Evolutionary conservation across 495 filamentous ascomycete genomes (phyloP).

Genomic region (Tuber brumale): DNA sequence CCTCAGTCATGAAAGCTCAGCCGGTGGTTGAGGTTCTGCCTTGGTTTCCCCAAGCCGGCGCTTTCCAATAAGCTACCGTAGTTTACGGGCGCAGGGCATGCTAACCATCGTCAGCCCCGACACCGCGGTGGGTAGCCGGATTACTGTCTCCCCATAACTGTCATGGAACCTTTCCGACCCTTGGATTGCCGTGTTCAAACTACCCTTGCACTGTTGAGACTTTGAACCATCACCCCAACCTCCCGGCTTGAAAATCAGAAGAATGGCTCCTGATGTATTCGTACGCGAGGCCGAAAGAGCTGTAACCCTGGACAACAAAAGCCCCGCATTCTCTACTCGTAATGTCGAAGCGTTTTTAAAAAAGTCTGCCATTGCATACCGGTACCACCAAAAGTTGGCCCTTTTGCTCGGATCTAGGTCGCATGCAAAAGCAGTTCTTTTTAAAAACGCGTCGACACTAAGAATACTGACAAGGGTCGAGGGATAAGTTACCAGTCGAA

Average conservation of each 20-base stretch:
- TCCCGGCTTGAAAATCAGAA: neutral
- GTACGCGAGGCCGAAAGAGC: neutral
- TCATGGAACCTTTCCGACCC: neutral
- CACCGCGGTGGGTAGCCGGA: neutral
- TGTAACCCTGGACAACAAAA: neutral
- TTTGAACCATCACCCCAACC: neutral
- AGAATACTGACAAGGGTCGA: neutral
- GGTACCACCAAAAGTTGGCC: too few relatives aligned
- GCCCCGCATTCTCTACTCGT: neutral
- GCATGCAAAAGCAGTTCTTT: too few relatives aligned
- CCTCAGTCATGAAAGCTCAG: neutral
- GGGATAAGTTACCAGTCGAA: neutral
- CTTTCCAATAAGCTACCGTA: neutral
- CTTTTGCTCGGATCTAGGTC: too few relatives aligned
- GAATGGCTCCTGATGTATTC: neutral
- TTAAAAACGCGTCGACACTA: too few relatives aligned
- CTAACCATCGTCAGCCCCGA: neutral
- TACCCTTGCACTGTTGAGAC: neutral
- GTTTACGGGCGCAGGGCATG: neutral
- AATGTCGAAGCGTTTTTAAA: too few relatives aligned
- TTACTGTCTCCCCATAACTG: neutral
- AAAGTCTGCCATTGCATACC: too few relatives aligned
- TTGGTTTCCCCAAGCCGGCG: neutral
- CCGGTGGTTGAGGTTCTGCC: neutral
- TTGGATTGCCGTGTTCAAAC: neutral